Evolutionary conservation across 495 filamentous ascomycete species (phyloP), one percentile per base, ranked within the genome.

Genomic region (Aspergillus taichungensis): DNA sequence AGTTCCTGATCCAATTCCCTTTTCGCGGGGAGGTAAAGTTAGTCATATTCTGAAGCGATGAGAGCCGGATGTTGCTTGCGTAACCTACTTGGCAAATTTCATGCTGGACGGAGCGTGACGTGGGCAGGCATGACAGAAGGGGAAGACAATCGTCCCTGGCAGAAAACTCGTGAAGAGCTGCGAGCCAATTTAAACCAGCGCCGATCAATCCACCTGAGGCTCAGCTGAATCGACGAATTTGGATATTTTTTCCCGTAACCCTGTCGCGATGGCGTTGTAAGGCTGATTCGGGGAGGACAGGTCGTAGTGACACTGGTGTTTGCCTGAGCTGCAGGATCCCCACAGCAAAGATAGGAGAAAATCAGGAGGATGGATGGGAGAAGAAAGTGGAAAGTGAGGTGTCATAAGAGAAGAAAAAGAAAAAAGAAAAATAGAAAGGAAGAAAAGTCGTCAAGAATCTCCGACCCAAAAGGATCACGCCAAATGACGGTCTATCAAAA

Each of bases 1-100:
- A 86, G 77, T 46, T 92, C 84, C 60, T 82, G 79, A 41, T 95
- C 88, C 45, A 95, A 73, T 69, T 94, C 87, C 65, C 79, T 83
- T 45, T 43, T 29, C 18, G 18, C 18, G 37, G 37, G 37, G 34
- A 30, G 13, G 9, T 31, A 41, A 37, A 14, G 41, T 48, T 43
- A 53, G 45, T 30, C 27, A 40, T 38, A 12, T 42, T 37, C 39
- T 34, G 46, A 31, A 31, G 51, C 38, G 40, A 43, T 52, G 30
- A 24, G 32, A 27, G 27, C 27, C 13, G 32, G 35, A 30, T 24
- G 18, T 24, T 24, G 18, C 18, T 1, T 24, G 14, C 33, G 31
- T n/a, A 41, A 70, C 73, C 55, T 33, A 77, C 74, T 81, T 81
- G 55, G 77, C 77, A 56, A 81, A 81, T 67, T 81, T 81, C 77